Evolutionary conservation across 805 yeast species (phyloP).

Genomic region (Pichia gijzeniarum): DNA sequence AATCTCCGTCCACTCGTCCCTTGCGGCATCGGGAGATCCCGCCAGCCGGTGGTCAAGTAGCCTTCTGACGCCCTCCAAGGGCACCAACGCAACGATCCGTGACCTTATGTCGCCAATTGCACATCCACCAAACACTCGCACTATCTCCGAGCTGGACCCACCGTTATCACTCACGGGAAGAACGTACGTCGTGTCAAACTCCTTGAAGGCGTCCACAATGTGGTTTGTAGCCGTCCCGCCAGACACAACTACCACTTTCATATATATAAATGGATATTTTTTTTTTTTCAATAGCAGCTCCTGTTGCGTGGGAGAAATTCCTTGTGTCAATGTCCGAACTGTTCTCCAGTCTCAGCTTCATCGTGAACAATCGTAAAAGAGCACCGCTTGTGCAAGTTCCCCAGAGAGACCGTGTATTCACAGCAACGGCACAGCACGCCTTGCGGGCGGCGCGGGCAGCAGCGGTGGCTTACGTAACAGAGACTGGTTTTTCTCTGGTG

Average conservation of each 20-base stretch:
- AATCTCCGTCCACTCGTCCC: constrained; percentile 64
- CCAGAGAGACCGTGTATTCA: no score
- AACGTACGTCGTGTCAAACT: constrained; percentile 44
- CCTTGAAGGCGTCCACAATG: constrained; percentile 48
- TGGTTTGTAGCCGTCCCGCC: constrained; percentile 90
- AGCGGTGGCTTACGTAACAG: no score
- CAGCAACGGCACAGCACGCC: no score
- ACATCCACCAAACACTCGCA: constrained; percentile 86
- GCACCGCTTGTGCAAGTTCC: no score
- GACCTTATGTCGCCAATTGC: constrained; percentile 92
- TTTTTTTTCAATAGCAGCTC: background rate
- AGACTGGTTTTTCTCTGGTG: no score
- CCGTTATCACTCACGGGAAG: constrained; percentile 91
- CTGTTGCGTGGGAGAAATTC: no score
- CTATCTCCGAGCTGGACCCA: constrained; percentile 86
- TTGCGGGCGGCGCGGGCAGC: no score
- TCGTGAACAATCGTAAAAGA: no score
- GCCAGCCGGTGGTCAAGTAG: constrained; percentile 45
- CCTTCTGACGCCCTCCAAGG: constrained; percentile 31
- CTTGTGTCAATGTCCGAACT: no score
- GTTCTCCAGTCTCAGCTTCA: no score
- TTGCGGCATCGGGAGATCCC: constrained; percentile 43
- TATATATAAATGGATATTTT: no score
- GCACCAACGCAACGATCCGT: constrained; percentile 67
- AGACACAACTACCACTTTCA: constrained; percentile 37